A percentile compares a stretch with the other conserved stretches of the same genome.
Evolutionary conservation across 495 filamentous ascomycete species (phyloP).

Genomic region (Penicillium pancosmium): DNA sequence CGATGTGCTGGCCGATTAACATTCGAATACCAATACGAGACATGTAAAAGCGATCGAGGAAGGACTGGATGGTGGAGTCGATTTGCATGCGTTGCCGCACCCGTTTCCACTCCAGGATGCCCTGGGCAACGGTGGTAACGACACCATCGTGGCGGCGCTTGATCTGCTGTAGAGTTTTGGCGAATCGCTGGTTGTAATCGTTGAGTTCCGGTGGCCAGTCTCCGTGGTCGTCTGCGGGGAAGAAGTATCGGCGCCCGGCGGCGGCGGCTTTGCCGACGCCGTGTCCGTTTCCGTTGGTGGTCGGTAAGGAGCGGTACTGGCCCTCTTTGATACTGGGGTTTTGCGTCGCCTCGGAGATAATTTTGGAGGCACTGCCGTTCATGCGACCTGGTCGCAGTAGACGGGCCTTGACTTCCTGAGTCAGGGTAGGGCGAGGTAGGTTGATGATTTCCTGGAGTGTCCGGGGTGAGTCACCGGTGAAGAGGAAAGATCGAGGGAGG

Average conservation of each 20-base stretch:
- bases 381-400: slow-evolving; percentile 72
- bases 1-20: slow-evolving; percentile 98
- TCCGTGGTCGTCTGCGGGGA: slow-evolving; percentile 80
- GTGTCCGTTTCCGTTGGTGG: slow-evolving; percentile 45
- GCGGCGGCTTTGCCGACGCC: slow-evolving; percentile 44
- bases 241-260: slow-evolving; percentile 77
- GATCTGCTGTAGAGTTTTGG: slow-evolving; percentile 82
- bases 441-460: slow-evolving; percentile 79
- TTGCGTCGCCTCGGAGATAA: slow-evolving; percentile 77
- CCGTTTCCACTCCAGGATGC: slow-evolving; percentile 96
- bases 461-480: slow-evolving; percentile 15
- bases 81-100: slow-evolving; percentile 97
- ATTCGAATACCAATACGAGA: slow-evolving; percentile 99
- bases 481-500: not conserved
- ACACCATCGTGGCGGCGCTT: slow-evolving; percentile 96
- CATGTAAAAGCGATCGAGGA: slow-evolving; percentile 99
- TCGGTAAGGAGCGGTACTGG: slow-evolving; percentile 78
- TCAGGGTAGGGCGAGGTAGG: slow-evolving; percentile 74
- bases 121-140: slow-evolving; percentile 92
- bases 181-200: slow-evolving; percentile 90
- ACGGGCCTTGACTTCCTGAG: slow-evolving; percentile 74
- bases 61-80: slow-evolving; percentile 92
- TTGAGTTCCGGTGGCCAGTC: slow-evolving; percentile 95
- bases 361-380: slow-evolving; percentile 59
- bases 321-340: slow-evolving; percentile 90